These are phyloP conservation scores for Spathaspora arborariae DNA, from an alignment of 805 yeast genomes.

Conservation along the genomic window DNA sequence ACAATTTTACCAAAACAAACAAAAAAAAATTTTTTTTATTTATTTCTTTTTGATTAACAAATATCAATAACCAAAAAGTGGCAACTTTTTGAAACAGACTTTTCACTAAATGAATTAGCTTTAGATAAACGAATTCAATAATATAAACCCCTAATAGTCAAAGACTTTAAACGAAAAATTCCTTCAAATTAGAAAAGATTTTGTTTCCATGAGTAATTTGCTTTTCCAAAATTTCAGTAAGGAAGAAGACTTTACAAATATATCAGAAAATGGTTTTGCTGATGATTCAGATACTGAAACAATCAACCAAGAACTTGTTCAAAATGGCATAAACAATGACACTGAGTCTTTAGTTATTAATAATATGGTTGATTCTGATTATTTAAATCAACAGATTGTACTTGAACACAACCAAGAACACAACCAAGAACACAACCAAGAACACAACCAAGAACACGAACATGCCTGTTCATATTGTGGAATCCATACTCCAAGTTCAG, in stretches of 20 bases:
- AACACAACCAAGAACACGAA: slow-evolving; percentile 1
- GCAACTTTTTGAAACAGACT: too few relatives aligned
- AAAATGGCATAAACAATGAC: slow-evolving; percentile 1
- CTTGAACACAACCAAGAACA: slow-evolving; percentile 4
- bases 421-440: neutral
- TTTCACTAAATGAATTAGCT: too few relatives aligned
- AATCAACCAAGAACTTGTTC: neutral
- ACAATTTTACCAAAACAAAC: too few relatives aligned
- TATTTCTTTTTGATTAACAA: too few relatives aligned
- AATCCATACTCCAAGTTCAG: slow-evolving; percentile 55
- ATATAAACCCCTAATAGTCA: too few relatives aligned
- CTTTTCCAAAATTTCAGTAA: slow-evolving; percentile 17
- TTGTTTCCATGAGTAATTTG: slow-evolving; percentile 18
- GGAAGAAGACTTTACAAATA: slow-evolving; percentile 5
- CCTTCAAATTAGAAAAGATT: neutral
- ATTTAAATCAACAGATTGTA: neutral
- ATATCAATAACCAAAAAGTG: too few relatives aligned
- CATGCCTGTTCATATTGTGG: slow-evolving; percentile 70
- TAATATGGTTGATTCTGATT: neutral
- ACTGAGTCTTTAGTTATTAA: neutral
- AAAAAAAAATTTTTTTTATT: too few relatives aligned
- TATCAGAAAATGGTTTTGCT: neutral
- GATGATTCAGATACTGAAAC: neutral
- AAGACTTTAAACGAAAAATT: neutral
- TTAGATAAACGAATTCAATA: too few relatives aligned